Conservation (phyloP, 306 rosid species). For the Rubus parviflorus region DNA sequence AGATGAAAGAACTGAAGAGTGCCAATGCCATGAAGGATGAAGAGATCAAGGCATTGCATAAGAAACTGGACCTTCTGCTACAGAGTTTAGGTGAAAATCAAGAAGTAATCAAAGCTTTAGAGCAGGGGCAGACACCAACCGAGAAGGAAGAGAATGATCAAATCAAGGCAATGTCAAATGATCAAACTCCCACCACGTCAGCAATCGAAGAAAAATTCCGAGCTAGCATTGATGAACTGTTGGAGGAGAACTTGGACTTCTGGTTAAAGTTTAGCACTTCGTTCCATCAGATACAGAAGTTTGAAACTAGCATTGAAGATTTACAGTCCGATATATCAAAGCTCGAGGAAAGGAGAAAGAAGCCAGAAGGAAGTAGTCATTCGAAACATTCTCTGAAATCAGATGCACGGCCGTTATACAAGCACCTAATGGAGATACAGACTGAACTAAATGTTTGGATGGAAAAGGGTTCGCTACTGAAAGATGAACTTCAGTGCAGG, state of each 20-base stretch:
- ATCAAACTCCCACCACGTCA: slow-evolving; percentile 42
- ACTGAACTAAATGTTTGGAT: slow-evolving; percentile 67
- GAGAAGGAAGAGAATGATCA: slow-evolving; percentile 13
- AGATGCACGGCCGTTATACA: slow-evolving; percentile 78
- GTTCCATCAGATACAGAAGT: slow-evolving; percentile 68
- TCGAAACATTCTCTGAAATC: slow-evolving; percentile 44
- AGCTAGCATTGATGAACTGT: slow-evolving; percentile 63
- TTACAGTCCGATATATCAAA: slow-evolving; percentile 54
- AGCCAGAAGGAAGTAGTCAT: slow-evolving; percentile 42
- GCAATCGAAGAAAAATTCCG: slow-evolving; percentile 70
- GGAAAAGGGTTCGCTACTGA: slow-evolving; percentile 49
- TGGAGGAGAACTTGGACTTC: slow-evolving; percentile 85
- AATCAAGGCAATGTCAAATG: slow-evolving; percentile 33
- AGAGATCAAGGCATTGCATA: slow-evolving; percentile 67
- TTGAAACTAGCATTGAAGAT: slow-evolving; percentile 62
- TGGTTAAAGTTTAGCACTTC: slow-evolving; percentile 84
- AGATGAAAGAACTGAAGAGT: slow-evolving; percentile 61
- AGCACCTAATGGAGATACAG: slow-evolving; percentile 82
- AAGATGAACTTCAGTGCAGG: slow-evolving; percentile 65
- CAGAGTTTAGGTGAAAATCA: slow-evolving; percentile 50
- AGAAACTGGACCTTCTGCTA: slow-evolving; percentile 60
- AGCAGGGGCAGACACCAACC: slow-evolving; percentile 7
- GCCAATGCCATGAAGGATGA: slow-evolving; percentile 70
- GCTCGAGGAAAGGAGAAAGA: slow-evolving; percentile 46
- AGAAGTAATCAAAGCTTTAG: slow-evolving; percentile 27